Base-by-base conservation (phyloP, 768 basidiomycete genomes). In the Agaricus sinodeliciosus region DNA sequence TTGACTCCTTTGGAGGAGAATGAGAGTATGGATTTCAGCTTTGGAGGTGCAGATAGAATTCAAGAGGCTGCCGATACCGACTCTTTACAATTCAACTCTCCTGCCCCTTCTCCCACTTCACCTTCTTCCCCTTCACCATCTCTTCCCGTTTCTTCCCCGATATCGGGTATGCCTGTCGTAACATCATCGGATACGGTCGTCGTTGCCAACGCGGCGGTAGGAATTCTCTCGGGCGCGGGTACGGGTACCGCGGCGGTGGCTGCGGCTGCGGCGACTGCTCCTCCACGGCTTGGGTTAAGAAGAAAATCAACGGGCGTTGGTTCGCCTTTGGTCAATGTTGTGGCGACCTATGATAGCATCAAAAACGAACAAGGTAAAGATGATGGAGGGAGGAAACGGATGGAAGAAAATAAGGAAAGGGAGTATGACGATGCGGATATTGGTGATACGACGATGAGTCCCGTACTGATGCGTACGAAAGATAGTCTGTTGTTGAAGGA, bases 401-500 rank as follows among this genome's bases (percentile, higher is more conserved):
- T 31, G 31, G 31, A 31, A 11, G 31, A 11, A 31, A 31, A 31
- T 8, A 3, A 31, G 7, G 11, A 31, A 5, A 5, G 11, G 31
- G 7, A 12, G n/a, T 16, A 16, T 18, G 19, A 3, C n/a, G 34
- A 12, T 19, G 48, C 12, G 9, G 48, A 25, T 9, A 27, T n/a
- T 18, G 15, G 18, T 39, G 48, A 25, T 18, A 39, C 19, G 27
- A 3, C 37, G 37, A 49, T 49, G 36, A 49, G 36, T n/a, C 48
- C 48, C 9, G 6, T 49, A n/a, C 39, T 49, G 15, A 41, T 49
- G 48, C 37, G 48, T 26, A 36, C 37, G 7, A 49, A 49, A 36
- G 48, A 49, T 41, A 41, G 48, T 28, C 40, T 49, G 37, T 11
- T 49, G 48, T 28, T 40, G 48, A 49, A 18, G 27, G 48, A 40